phyloP scores from a whole-genome alignment of 306 rosid species.

The Rubus idaeus region DNA sequence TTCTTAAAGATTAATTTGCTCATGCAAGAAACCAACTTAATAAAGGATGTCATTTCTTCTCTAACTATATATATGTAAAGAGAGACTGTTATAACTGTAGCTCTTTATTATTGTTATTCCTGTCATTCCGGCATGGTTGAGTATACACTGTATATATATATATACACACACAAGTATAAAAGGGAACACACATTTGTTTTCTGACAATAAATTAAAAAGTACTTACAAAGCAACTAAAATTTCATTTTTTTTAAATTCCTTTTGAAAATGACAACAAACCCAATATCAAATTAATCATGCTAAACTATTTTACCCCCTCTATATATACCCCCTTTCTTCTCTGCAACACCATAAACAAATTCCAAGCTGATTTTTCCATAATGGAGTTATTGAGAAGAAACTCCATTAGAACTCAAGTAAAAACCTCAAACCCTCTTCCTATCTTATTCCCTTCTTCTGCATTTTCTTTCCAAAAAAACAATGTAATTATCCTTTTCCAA shows the following conservation, averaged over 20 bases:
- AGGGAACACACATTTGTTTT: not conserved
- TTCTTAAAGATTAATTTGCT: not conserved
- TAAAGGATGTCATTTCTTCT: not conserved
- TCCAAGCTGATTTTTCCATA: slow-evolving; percentile 5
- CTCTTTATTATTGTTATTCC: not conserved
- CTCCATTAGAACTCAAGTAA: slow-evolving; percentile 31
- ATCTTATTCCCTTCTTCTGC: slow-evolving; percentile 2
- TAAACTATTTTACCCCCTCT: not conserved
- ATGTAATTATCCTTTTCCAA: not conserved
- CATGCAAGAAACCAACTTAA: slow-evolving; percentile 1
- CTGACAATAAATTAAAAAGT: not conserved
- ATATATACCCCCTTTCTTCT: slow-evolving; percentile 12
- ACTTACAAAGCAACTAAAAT: not conserved
- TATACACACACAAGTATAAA: not conserved
- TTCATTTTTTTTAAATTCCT: not conserved
- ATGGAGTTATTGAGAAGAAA: slow-evolving; percentile 25
- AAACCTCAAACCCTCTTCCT: not conserved
- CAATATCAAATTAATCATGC: not conserved
- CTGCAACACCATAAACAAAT: slow-evolving; percentile 12
- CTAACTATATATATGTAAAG: not conserved
- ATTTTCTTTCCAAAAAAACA: slow-evolving; percentile 6
- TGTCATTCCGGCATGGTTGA: not conserved
- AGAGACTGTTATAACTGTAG: slow-evolving; percentile 4
- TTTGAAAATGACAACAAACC: not conserved
- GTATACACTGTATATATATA: not conserved